Conservation (phyloP, 768 basidiomycete genomes). For the Tephrocybe sp. region DNA sequence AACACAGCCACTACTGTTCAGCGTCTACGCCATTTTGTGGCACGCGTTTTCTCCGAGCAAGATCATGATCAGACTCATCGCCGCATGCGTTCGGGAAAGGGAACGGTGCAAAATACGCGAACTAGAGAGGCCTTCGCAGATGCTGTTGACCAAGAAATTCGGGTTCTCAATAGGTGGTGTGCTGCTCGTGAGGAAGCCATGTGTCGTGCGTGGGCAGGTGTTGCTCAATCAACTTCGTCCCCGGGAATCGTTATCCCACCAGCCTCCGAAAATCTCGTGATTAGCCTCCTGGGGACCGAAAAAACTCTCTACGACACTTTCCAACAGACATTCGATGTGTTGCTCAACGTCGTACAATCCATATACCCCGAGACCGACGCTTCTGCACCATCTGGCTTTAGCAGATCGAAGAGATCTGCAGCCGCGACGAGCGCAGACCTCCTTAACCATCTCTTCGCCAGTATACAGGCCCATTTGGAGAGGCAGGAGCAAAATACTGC, state of each 20-base stretch:
- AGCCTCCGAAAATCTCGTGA: constrained; percentile 33
- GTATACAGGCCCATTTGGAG: constrained; percentile 55
- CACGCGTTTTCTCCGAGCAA: constrained; percentile 1
- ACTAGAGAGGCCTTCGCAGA: constrained; percentile 85
- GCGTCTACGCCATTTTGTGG: constrained; percentile 9
- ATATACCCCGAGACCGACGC: constrained; percentile 24
- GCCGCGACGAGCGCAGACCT: constrained; percentile 55
- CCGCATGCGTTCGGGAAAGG: constrained; percentile 11
- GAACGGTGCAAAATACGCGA: constrained; percentile 35
- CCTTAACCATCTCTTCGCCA: constrained; percentile 60
- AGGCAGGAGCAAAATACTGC: constrained; percentile 56
- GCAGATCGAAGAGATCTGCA: constrained; percentile 32
- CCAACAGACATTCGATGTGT: constrained; percentile 52
- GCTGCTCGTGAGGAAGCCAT: constrained; percentile 65
- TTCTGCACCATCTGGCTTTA: constrained; percentile 17
- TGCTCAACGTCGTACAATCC: constrained; percentile 47
- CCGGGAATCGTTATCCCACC: not conserved
- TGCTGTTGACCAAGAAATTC: constrained; percentile 61
- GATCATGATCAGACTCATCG: not conserved
- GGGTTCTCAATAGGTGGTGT: constrained; percentile 66
- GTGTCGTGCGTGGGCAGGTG: constrained; percentile 53
- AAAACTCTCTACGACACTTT: constrained; percentile 57
- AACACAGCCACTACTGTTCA: not conserved
- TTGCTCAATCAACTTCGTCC: not conserved
- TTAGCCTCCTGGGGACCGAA: constrained; percentile 67